Percentiles rank a stretch among this genome's conserved stretches.
Conservation (phyloP, 2,329 filamentous ascomycete species). For the Acrodontium crateriforme region DNA sequence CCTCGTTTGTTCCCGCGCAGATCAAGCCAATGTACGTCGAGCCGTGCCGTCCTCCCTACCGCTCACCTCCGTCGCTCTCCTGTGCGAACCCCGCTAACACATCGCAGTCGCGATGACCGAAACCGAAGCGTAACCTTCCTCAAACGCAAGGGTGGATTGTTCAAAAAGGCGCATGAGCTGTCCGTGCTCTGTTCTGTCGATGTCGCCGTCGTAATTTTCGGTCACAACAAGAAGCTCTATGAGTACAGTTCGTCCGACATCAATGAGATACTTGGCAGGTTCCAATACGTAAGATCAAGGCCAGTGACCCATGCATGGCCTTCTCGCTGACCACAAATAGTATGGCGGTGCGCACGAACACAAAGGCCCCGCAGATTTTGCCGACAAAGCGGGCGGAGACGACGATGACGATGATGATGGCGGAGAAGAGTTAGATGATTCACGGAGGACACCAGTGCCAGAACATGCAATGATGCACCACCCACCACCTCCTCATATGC, state of each 20-base stretch:
- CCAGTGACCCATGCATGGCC: constrained; percentile 2
- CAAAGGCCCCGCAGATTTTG: constrained; percentile 88
- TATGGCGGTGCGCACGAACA: constrained; percentile 90
- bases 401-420: constrained; percentile 69
- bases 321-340: constrained; percentile 34
- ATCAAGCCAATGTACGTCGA: constrained; percentile 9
- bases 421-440: constrained; percentile 36
- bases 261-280: constrained; percentile 73
- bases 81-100: not conserved
- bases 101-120: constrained; percentile 9
- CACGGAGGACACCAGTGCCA: constrained; percentile 56
- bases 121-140: constrained; percentile 55
- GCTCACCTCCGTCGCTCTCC: not conserved
- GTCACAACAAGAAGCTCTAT: constrained; percentile 93
- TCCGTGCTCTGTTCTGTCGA: constrained; percentile 97
- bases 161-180: constrained; percentile 98
- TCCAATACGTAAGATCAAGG: constrained; percentile 62
- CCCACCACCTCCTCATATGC: constrained; percentile 28
- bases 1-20: constrained; percentile 2
- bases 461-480: constrained; percentile 36
- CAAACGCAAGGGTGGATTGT: constrained; percentile 95
- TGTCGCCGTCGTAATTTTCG: constrained; percentile 96
- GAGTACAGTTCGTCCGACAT: constrained; percentile 94
- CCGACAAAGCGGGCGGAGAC: constrained; percentile 55
- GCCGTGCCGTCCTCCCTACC: not conserved